A percentile compares a stretch with the other conserved stretches of the same genome.
Evolutionary conservation across 2,329 filamentous ascomycete genomes (phyloP).

Genomic region (Apiospora kogelbergensis): DNA sequence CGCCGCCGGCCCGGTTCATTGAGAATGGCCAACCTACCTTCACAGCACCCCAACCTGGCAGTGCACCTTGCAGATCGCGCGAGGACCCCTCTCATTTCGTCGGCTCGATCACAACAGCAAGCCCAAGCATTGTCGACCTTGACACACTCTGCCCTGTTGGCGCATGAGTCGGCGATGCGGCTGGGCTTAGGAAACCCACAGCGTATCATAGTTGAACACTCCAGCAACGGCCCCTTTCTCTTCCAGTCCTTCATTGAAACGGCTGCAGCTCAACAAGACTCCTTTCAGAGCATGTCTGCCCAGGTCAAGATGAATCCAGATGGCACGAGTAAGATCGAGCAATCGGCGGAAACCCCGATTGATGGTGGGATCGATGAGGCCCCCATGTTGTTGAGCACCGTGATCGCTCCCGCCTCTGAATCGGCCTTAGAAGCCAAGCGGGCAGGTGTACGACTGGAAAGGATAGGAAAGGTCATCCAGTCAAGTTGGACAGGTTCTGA

Average conservation of each 20-base stretch:
- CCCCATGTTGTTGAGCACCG: constrained; percentile 54
- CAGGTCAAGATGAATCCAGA: neutral
- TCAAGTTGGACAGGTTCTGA: constrained; percentile 42
- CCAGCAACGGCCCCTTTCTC: constrained; percentile 32
- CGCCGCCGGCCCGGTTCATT: neutral
- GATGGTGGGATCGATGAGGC: constrained; percentile 32
- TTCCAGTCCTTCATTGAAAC: constrained; percentile 28
- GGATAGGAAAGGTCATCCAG: constrained; percentile 55
- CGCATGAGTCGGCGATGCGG: constrained; percentile 52
- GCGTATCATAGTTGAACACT: constrained; percentile 60
- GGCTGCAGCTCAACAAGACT: neutral
- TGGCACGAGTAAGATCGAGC: neutral
- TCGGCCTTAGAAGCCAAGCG: constrained; percentile 51
- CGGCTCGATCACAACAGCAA: constrained; percentile 43
- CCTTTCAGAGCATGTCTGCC: neutral
- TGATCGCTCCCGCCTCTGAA: constrained; percentile 50
- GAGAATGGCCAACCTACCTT: constrained; percentile 43
- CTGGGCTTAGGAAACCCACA: constrained; percentile 53
- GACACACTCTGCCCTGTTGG: constrained; percentile 51
- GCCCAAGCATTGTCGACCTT: constrained; percentile 53
- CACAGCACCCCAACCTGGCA: constrained; percentile 50
- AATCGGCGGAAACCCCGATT: constrained; percentile 6
- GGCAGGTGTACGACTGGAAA: constrained; percentile 53
- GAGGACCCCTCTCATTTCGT: constrained; percentile 58
- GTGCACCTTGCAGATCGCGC: constrained; percentile 58